phyloP scores from a whole-genome alignment of 2,329 filamentous ascomycete species.

The Phialocephala subalpina region DNA sequence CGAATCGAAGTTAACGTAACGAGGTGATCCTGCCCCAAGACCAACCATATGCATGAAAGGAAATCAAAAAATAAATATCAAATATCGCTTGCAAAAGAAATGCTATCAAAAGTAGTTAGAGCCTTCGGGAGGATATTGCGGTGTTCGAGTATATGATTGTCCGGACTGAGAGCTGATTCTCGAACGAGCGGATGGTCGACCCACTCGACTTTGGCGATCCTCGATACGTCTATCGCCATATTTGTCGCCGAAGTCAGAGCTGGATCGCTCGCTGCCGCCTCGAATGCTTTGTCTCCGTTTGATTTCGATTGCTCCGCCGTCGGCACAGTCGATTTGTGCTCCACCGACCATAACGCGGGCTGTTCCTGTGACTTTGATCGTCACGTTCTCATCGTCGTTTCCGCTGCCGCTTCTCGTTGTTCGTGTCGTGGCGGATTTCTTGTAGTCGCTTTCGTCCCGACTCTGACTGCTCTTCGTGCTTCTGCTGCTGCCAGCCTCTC shows the following conservation, averaged over 20 bases:
- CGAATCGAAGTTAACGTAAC: slow-evolving; percentile 27
- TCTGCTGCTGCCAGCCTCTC: slow-evolving; percentile 56
- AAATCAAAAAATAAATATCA: slow-evolving; percentile 25
- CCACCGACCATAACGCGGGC: slow-evolving; percentile 64
- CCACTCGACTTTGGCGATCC: slow-evolving; percentile 36
- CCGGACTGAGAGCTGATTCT: slow-evolving; percentile 35
- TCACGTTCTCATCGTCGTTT: slow-evolving; percentile 65
- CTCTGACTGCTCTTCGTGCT: slow-evolving; percentile 67
- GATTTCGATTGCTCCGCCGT: slow-evolving; percentile 68
- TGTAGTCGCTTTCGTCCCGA: slow-evolving; percentile 70
- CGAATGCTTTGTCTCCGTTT: slow-evolving; percentile 48
- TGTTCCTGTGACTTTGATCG: slow-evolving; percentile 65
- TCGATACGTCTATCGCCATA: slow-evolving; percentile 37
- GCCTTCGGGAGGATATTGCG: slow-evolving; percentile 26
- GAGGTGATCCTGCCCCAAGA: slow-evolving; percentile 30
- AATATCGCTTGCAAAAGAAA: slow-evolving; percentile 32
- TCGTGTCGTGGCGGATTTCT: slow-evolving; percentile 66
- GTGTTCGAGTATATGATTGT: slow-evolving; percentile 35
- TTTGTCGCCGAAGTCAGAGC: slow-evolving; percentile 45
- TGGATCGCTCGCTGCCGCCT: slow-evolving; percentile 59
- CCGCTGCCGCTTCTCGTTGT: slow-evolving; percentile 58
- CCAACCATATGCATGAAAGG: slow-evolving; percentile 35
- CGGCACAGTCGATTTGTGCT: slow-evolving; percentile 64
- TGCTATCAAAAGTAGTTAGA: slow-evolving; percentile 28
- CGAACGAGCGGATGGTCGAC: slow-evolving; percentile 32